Conservation (phyloP, 257 asterid genomes). For the Coffea eugenioides region DNA sequence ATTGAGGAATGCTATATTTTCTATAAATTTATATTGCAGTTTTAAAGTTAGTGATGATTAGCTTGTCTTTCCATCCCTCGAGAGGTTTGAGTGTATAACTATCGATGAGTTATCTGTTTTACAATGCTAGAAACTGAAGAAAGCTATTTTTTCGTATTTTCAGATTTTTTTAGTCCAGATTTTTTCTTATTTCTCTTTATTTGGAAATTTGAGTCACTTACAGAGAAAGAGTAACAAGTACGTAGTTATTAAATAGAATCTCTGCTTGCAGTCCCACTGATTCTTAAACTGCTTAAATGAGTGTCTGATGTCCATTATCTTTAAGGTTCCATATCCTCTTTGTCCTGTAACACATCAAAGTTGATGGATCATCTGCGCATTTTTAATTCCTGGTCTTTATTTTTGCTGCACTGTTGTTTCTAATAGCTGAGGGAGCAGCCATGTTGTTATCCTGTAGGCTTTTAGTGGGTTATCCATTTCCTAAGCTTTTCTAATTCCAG, state of each 20-base stretch:
- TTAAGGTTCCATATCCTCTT: neutral
- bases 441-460: neutral
- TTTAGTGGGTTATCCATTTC: neutral
- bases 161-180: neutral
- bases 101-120: neutral
- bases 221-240: neutral
- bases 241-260: neutral
- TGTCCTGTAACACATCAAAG: too few species aligned
- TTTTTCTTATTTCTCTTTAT: neutral
- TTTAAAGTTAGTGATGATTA: too few species aligned
- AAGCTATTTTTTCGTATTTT: neutral
- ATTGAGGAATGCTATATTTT: neutral
- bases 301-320: neutral
- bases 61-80: neutral
- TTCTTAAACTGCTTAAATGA: neutral
- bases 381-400: too few species aligned
- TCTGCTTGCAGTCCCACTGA: too few species aligned
- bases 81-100: neutral
- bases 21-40: neutral
- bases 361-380: too few species aligned
- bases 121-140: too few species aligned
- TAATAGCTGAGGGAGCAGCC: neutral
- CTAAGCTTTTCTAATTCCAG: neutral
- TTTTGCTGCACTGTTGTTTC: neutral
- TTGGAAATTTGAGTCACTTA: neutral